Base-by-base conservation (phyloP, 495 filamentous ascomycete genomes). In the Jackrogersella minutella region DNA sequence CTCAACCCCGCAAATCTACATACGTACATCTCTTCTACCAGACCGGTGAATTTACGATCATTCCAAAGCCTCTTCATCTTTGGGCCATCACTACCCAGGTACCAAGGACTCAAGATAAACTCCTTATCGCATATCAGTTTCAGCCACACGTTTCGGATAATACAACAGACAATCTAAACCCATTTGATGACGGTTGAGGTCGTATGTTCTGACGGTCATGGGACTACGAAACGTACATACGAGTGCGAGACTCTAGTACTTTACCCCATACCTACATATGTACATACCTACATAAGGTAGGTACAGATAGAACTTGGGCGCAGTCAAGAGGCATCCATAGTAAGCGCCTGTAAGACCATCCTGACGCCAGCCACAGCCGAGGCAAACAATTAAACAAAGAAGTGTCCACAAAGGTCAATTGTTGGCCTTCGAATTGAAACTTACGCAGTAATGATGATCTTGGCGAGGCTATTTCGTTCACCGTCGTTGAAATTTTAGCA, bases 1-100 rank as follows among this genome's bases (percentile, higher is more conserved):
- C 52, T 5, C 36, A 64, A 58, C 53, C 46, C 62, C 62, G 52
- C 62, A 64, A 64, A 58, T 24, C 36, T 28, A 39, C 62, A 58
- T 49, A n/a, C n/a, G n/a, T n/a, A n/a, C n/a, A n/a, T n/a, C n/a
- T n/a, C n/a, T n/a, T n/a, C n/a, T n/a, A n/a, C n/a, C n/a, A n/a
- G 43, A 50, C 43, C 53, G 28, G 50, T 47, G 59, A 62, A 49
- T 30, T 14, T 22, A 28, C 30, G 39, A 33, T 43, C 19, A 16
- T 44, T 36, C 41, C 49, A 44, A 47, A 26, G 49, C 17, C 9
- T 39, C 22, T 34, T 50, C 24, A 50, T 14, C 39, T 43, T 24
- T 1, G 10, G 24, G n/a, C n/a, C n/a, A n/a, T n/a, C n/a, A n/a
- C n/a, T n/a, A n/a, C n/a, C n/a, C n/a, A n/a, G n/a, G n/a, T n/a